Percentiles rank a stretch among this genome's conserved stretches.
Conservation (phyloP, 179 eudicot species). For the Drosera spatulata region DNA sequence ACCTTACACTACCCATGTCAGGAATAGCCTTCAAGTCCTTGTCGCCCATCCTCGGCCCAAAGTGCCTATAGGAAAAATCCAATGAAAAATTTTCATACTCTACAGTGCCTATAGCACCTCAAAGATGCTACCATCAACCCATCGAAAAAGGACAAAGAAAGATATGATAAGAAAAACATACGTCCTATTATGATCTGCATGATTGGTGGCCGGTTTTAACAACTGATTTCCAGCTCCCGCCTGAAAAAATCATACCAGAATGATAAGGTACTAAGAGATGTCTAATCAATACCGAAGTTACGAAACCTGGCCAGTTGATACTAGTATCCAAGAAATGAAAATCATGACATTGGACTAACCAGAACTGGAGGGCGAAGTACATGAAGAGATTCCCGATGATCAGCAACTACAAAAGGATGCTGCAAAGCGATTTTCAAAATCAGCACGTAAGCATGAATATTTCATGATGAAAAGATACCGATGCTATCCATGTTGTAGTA, state of each 20-base stretch:
- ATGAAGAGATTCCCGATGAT: constrained; percentile 33
- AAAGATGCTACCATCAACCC: background rate
- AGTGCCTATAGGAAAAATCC: constrained; percentile 15
- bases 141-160: background rate
- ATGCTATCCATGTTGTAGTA: background rate
- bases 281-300: too few relatives aligned
- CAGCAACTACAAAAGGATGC: constrained; percentile 72
- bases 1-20: constrained; percentile 38
- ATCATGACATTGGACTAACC: constrained; percentile 23
- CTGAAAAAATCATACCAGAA: constrained; percentile 14
- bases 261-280: background rate
- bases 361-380: constrained; percentile 31
- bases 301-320: background rate
- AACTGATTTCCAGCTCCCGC: constrained; percentile 20
- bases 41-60: constrained; percentile 25
- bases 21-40: constrained; percentile 44
- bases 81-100: background rate
- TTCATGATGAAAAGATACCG: background rate
- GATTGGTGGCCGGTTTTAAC: constrained; percentile 10
- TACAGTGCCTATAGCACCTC: constrained; percentile 7
- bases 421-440: constrained; percentile 20
- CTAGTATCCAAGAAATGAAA: background rate
- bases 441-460: constrained; percentile 6
- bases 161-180: constrained; percentile 16
- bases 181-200: constrained; percentile 28